These are phyloP conservation scores for Castanea sativa DNA, from an alignment of 306 rosid species.

Conservation along the genomic window DNA sequence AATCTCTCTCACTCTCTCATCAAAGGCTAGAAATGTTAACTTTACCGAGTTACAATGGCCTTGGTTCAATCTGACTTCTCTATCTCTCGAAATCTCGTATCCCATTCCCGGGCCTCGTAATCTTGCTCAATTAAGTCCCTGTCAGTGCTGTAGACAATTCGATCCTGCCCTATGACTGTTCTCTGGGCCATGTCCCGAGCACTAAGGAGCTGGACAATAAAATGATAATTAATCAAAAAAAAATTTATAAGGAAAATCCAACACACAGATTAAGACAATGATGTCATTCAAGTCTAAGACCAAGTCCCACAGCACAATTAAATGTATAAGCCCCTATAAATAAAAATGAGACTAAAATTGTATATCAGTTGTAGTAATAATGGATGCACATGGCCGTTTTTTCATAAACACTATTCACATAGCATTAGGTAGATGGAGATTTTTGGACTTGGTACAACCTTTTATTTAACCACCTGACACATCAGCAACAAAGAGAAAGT, in stretches of 20 bases:
- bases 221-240: constrained; percentile 3
- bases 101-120: constrained; percentile 80
- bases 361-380: background rate
- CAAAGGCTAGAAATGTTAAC: background rate
- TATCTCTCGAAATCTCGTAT: constrained; percentile 70
- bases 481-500: background rate
- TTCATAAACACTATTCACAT: background rate
- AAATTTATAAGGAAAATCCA: background rate
- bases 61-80: constrained; percentile 67
- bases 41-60: constrained; percentile 19
- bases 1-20: too few species aligned
- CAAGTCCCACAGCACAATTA: background rate
- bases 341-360: background rate
- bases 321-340: background rate
- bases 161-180: constrained; percentile 80
- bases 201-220: constrained; percentile 68
- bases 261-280: background rate
- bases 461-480: background rate
- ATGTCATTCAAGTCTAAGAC: background rate
- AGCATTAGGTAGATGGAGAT: too few species aligned
- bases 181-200: constrained; percentile 94
- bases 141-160: constrained; percentile 91
- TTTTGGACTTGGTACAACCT: too few species aligned
- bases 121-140: constrained; percentile 90
- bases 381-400: background rate